Evolutionary conservation across 2,329 filamentous ascomycete genomes (phyloP).

Genomic region (Exophiala alcalophila): DNA sequence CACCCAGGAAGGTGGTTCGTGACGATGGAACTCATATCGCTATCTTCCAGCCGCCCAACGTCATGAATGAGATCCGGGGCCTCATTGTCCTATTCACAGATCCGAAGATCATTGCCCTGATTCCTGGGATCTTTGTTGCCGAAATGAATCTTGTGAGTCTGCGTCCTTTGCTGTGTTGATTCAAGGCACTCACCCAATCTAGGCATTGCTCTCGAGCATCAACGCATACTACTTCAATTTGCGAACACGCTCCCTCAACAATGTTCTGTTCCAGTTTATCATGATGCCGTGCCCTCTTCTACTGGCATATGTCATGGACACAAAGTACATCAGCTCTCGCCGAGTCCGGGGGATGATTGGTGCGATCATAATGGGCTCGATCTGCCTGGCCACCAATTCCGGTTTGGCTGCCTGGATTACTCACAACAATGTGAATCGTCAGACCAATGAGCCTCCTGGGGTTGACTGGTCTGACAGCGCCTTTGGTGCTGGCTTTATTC

Average conservation of each 20-base stretch:
- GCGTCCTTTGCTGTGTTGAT: not conserved
- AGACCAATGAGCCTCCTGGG: slow-evolving; percentile 4
- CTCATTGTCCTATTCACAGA: slow-evolving; percentile 19
- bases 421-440: slow-evolving; percentile 16
- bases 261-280: slow-evolving; percentile 26
- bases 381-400: slow-evolving; percentile 18
- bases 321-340: slow-evolving; percentile 25
- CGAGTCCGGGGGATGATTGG: slow-evolving; percentile 21
- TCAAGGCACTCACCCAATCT: not conserved
- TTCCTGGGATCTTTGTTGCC: slow-evolving; percentile 21
- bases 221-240: slow-evolving; percentile 28
- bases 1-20: slow-evolving; percentile 25
- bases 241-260: slow-evolving; percentile 27
- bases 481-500: slow-evolving; percentile 20
- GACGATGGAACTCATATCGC: slow-evolving; percentile 30
- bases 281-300: slow-evolving; percentile 18
- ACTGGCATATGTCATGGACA: slow-evolving; percentile 34
- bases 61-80: slow-evolving; percentile 25
- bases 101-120: slow-evolving; percentile 13
- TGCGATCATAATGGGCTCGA: slow-evolving; percentile 14
- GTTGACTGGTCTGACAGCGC: slow-evolving; percentile 23
- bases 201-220: slow-evolving; percentile 12
- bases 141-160: slow-evolving; percentile 25
- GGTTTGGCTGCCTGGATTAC: slow-evolving; percentile 23
- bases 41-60: slow-evolving; percentile 22